phyloP scores from a whole-genome alignment of 768 basidiomycete species.

The Psilocybe cyanescens region DNA sequence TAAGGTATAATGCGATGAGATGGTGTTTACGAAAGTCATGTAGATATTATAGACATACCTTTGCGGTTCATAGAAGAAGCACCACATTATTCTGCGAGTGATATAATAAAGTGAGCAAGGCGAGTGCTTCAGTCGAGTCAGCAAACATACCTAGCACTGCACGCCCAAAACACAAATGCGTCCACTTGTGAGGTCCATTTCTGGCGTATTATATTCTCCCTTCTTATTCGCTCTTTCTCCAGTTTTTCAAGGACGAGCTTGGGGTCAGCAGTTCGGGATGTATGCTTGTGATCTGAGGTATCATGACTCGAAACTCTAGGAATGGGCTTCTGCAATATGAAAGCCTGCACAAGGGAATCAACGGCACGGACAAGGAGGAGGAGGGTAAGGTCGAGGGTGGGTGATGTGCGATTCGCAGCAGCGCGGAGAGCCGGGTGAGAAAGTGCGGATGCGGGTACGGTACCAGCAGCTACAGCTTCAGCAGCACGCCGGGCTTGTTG shows the following conservation, averaged over 20 bases:
- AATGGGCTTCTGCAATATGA: conserved; percentile 40
- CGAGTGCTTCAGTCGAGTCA: neutral
- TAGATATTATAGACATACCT: conserved; percentile 43
- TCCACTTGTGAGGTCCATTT: conserved; percentile 56
- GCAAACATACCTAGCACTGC: conserved; percentile 66
- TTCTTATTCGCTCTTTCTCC: conserved; percentile 32
- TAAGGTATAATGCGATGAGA: conserved; percentile 24
- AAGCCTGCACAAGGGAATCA: conserved; percentile 60
- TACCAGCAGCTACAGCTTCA: neutral
- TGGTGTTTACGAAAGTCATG: neutral
- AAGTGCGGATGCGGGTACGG: conserved; percentile 4
- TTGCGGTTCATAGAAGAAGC: conserved; percentile 78
- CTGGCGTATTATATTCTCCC: conserved; percentile 24
- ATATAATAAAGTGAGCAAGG: conserved; percentile 13
- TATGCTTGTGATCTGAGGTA: conserved; percentile 2
- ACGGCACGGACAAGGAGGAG: conserved; percentile 71
- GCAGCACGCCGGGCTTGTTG: neutral
- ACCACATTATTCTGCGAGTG: conserved; percentile 80
- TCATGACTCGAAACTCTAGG: neutral
- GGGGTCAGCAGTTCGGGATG: conserved; percentile 15
- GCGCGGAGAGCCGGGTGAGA: conserved; percentile 3
- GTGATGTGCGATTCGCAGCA: conserved; percentile 37
- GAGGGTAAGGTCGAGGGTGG: conserved; percentile 71
- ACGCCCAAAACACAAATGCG: conserved; percentile 75
- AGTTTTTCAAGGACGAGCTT: conserved; percentile 22